Conservation (phyloP, 306 rosid genomes). For the Comarum palustre region DNA sequence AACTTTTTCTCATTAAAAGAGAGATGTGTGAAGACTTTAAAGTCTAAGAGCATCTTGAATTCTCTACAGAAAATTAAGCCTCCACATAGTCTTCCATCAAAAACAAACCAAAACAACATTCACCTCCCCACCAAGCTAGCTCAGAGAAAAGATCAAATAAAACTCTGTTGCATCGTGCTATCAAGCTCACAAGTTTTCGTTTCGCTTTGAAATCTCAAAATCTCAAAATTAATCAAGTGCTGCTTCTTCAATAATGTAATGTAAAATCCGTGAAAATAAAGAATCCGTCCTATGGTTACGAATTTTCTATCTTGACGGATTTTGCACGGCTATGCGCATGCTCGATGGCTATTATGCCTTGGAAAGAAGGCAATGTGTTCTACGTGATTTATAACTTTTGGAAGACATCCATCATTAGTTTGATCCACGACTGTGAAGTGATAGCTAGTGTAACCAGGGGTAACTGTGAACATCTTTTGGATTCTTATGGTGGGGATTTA, state of each 20-base stretch:
- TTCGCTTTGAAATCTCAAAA: background rate
- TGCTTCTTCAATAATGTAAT: background rate
- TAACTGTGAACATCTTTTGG: background rate
- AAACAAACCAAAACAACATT: too few species aligned
- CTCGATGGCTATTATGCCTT: background rate
- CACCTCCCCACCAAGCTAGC: too few species aligned
- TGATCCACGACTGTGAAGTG: background rate
- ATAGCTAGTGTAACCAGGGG: background rate
- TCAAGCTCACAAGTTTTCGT: too few species aligned
- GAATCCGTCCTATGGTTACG: rapidly evolving
- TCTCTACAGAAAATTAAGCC: background rate
- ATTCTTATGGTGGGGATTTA: background rate
- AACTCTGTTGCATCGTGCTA: too few species aligned
- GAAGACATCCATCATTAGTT: background rate
- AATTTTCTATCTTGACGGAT: background rate
- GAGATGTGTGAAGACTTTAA: too few species aligned
- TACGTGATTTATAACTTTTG: background rate
- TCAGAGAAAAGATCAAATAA: too few species aligned
- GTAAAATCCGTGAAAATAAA: background rate
- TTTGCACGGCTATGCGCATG: background rate
- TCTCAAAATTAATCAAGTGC: too few species aligned
- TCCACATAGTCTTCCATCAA: background rate
- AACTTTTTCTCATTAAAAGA: too few species aligned
- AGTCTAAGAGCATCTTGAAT: background rate
- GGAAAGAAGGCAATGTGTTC: background rate